Base-by-base conservation (phyloP, 2,329 filamentous ascomycete genomes). In the Chlorencoelia australis region DNA sequence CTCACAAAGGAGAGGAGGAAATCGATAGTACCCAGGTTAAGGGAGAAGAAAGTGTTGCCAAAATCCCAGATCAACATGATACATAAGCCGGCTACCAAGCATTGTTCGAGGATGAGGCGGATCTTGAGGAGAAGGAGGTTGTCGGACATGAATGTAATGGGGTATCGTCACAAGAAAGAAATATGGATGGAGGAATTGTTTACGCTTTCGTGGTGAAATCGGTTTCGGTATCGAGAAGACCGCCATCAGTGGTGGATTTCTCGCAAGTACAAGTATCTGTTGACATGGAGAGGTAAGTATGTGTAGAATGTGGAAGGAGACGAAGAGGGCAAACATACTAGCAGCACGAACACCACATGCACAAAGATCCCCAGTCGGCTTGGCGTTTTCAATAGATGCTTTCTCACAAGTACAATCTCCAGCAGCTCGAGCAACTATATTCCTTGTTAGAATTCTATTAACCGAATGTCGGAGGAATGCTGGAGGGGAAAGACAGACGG, bases 381-480 rank as follows among this genome's bases (percentile, higher is more conserved):
- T 60, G n/a, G 64, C 59, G 62, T 93, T 93, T 68, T 93, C 85
- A 14, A 66, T 65, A 3, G 63, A 53, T 2, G 83, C 70, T 37
- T 83, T 75, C 46, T 84, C 80, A 58, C 87, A 94, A 22, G 80
- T 93, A 66, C 87, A 94, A 53, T 78, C 66, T 41, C 83, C 82
- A 41, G 80, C 83, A 15, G 83, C 81, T 38, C 86, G 79, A 50
- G 82, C 77, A 49, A 50, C 53, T 56, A 22, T 17, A 14, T 14
- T 31, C 21, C 30, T 42, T 18, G 19, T 37, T 37, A 37, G 20
- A 10, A 26, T 31, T 2, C 6, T 18, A n/a, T n/a, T 20, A 19
- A 20, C 30, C 2, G 24, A 5, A 25, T 20, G 16, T 24, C 7
- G 14, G 17, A 13, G 22, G 11, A 41, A 13, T 7, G 25, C 15